Evolutionary conservation across 345 rosid species (phyloP), one percentile per base, ranked within the genome.

Genomic region (Carallia brachiata): DNA sequence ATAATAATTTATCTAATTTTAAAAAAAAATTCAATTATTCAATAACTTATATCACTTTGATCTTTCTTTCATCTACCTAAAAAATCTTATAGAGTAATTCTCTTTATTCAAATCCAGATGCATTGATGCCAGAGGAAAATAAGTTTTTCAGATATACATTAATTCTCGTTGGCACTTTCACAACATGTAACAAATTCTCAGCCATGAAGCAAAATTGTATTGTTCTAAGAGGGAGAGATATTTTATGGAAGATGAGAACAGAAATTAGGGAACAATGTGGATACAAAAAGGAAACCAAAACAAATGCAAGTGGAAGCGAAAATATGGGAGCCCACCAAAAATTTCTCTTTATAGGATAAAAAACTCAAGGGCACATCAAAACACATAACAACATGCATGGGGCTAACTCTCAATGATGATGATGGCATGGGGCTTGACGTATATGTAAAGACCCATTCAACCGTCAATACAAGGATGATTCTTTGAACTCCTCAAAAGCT

Each of bases 401-500:
- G 71, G 73, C 75, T 28, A 58, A 32, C 65, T 31, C 13, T 34
- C 36, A 4, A 53, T 53, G 57, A 53, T 69, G 67, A 69, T 30
- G 12, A 63, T 68, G 81, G 27, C 52, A 62, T 36, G 56, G 39
- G 75, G 47, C 58, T 75, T 62, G 23, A 23, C 56, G 58, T 13
- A 58, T 73, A 73, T 71, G 66, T 48, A 55, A 65, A 73, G 68
- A 69, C 67, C 63, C 73, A 54, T 77, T 67, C 23, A 66, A 74
- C 80, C 74, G 72, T 77, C 78, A 77, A 70, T 67, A 58, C 12
- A 74, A 39, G 76, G 66, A 81, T 67, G 69, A 68, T 68, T 79
- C 76, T 70, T 78, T 72, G 64, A 78, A 76, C 77, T 78, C 78
- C 71, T 63, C 73, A 40, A 85, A 81, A 66, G 73, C 79, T 69